phyloP scores from a whole-genome alignment of 23 red algal genomes.

The Gracilaria caudata region DNA sequence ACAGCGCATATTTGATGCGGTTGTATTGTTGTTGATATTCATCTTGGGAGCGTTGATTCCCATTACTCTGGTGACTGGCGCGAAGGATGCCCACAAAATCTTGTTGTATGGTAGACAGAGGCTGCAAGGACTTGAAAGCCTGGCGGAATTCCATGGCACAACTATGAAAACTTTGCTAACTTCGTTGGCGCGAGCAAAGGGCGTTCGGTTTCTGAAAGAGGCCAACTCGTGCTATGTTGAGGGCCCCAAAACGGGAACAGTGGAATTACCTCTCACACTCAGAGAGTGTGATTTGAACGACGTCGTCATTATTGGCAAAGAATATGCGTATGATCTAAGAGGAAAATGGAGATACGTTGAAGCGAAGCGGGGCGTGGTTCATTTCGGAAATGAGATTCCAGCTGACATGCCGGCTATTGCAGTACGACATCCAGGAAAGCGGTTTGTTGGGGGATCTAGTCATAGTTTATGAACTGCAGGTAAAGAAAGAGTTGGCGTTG shows the following conservation, averaged over 20 bases:
- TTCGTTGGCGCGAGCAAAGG: conserved; percentile 14
- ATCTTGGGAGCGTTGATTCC: neutral
- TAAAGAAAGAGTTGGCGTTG: neutral
- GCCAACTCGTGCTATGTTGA: conserved; percentile 6
- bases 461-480: neutral
- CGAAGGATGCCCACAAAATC: neutral
- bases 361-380: conserved; percentile 7
- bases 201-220: conserved; percentile 16
- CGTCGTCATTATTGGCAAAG: conserved; percentile 19
- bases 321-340: conserved; percentile 11
- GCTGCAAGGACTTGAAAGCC: conserved; percentile 8
- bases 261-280: conserved; percentile 6
- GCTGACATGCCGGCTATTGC: neutral
- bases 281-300: conserved; percentile 23
- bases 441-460: conserved; percentile 15
- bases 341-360: conserved; percentile 34
- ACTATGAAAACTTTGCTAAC: neutral
- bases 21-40: conserved; percentile 16
- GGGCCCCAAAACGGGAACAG: conserved; percentile 28
- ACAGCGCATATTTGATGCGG: conserved; percentile 25
- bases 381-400: conserved; percentile 31
- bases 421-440: neutral
- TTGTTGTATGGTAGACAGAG: neutral
- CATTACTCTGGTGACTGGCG: neutral
- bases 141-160: conserved; percentile 20